Evolutionary conservation across 352 stramenopile genomes (phyloP), one percentile per base, ranked within the genome.

Genomic region (Phytopythium montanum): DNA sequence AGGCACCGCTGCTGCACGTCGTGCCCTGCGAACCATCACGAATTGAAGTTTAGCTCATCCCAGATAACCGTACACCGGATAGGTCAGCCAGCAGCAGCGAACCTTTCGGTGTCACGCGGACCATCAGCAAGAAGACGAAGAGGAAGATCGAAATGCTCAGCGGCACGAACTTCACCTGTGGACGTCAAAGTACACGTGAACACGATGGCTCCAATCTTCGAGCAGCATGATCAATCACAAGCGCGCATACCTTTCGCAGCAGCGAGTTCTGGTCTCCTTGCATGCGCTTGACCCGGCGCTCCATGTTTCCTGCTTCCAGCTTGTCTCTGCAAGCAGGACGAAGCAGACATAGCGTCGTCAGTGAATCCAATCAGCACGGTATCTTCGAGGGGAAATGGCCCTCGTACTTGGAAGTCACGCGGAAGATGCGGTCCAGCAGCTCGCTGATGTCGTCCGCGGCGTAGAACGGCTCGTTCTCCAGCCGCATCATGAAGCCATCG

Each of bases 251-350:
- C 59, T 95, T 95, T 34, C 86, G 86, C 54, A 95, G 50, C 29
- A 95, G 66, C 54, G 83, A 88, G 73, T 95, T 72, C 60, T 95
- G 81, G 57, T 94, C 83, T 26, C 86, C 83, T 36, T 92, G 81
- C 78, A 91, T 88, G 54, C 84, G 82, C 56, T 85, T 81, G 49
- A 94, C 79, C 12, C 86, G 82, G 9, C 80, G 76, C 38, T 95
- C 86, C 79, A 95, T 90, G 65, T 94, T 95, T n/a, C 86, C 86
- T 25, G 82, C 75, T 57, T 95, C 86, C 25, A 95, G 69, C 45
- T 95, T 95, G 63, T 95, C 86, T 56, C 81, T 90, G 12, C 10
- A 29, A 62, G 34, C n/a, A 5, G 46, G 26, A 53, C 25, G 56
- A 52, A 70, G 33, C 42, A 46, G 29, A 25, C 26, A 31, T 56